phyloP scores from a whole-genome alignment of 768 basidiomycete species.

The Paxillus rubicundulus region DNA sequence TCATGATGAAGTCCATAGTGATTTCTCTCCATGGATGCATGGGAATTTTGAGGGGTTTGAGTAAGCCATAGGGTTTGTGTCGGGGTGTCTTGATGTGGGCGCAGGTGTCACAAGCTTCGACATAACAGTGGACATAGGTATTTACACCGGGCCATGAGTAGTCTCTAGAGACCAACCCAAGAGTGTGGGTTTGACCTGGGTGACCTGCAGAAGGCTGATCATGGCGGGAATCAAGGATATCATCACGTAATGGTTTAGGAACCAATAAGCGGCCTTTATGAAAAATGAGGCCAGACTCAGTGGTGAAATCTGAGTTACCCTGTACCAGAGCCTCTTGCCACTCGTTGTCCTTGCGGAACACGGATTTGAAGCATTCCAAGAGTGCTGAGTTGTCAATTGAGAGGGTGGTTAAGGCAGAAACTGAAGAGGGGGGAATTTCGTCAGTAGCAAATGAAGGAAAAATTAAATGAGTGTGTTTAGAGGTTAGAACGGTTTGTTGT shows the following conservation, averaged over 20 bases:
- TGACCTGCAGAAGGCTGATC: constrained; percentile 41
- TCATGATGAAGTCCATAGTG: constrained; percentile 42
- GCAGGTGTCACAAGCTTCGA: not conserved
- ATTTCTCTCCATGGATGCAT: constrained; percentile 37
- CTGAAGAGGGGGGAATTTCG: not conserved
- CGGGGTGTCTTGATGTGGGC: not conserved
- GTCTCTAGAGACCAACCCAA: constrained; percentile 30
- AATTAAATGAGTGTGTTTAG: constrained; percentile 8
- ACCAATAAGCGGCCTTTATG: constrained; percentile 28
- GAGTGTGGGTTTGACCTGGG: constrained; percentile 36
- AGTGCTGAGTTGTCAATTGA: constrained; percentile 18
- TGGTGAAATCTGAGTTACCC: constrained; percentile 11
- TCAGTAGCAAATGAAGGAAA: not conserved
- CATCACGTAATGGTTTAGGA: constrained; percentile 28
- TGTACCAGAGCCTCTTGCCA: constrained; percentile 16
- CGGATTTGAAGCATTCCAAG: constrained; percentile 17
- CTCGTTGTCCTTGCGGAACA: constrained; percentile 6
- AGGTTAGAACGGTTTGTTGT: constrained; percentile 9
- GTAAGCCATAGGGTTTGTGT: constrained; percentile 14
- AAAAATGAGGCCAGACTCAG: not conserved
- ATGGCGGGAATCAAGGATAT: constrained; percentile 34
- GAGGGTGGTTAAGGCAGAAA: constrained; percentile 19
- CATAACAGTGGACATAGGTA: not conserved
- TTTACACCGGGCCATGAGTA: constrained; percentile 39
- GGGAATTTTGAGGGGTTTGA: constrained; percentile 38